phyloP scores from a whole-genome alignment of 768 basidiomycete genomes.

The Pulveroboletus sp. region DNA sequence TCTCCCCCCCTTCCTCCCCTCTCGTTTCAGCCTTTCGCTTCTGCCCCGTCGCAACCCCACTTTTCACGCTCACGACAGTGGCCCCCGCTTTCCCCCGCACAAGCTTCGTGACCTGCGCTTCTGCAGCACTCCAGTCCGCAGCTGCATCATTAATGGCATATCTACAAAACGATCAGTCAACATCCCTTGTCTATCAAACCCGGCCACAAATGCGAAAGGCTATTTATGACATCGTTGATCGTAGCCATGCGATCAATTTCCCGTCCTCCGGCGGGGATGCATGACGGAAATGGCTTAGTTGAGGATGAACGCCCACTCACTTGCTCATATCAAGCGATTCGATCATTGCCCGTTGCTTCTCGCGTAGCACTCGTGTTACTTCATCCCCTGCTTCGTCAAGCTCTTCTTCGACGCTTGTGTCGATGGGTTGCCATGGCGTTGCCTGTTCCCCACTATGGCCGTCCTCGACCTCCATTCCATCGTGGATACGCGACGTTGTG shows the following conservation, averaged over 20 bases:
- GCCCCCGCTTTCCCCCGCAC: slow-evolving; percentile 44
- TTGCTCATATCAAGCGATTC: slow-evolving; percentile 81
- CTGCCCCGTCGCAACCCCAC: slow-evolving; percentile 33
- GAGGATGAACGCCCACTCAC: slow-evolving; percentile 44
- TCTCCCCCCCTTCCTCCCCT: slow-evolving; percentile 33
- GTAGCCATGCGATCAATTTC: background rate
- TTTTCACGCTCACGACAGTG: slow-evolving; percentile 76
- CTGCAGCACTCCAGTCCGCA: slow-evolving; percentile 72
- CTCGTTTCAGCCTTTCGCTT: slow-evolving; percentile 52
- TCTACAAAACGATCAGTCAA: slow-evolving; percentile 33
- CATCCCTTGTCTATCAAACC: background rate
- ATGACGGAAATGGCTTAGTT: background rate
- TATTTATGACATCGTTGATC: background rate
- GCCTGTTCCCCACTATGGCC: slow-evolving; percentile 1
- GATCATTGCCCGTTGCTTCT: slow-evolving; percentile 84
- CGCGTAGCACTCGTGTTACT: slow-evolving; percentile 47
- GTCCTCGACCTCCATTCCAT: slow-evolving; percentile 10
- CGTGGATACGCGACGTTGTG: slow-evolving; percentile 11
- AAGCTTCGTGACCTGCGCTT: slow-evolving; percentile 61
- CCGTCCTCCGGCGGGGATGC: background rate
- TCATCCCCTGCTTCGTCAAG: slow-evolving; percentile 72
- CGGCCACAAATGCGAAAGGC: background rate
- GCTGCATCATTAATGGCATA: slow-evolving; percentile 69
- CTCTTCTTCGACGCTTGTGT: slow-evolving; percentile 55
- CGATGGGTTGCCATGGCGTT: slow-evolving; percentile 41